Percentiles rank a stretch among this genome's conserved stretches.
phyloP scores from a whole-genome alignment of 1,139 yeast species.

The Geotrichum phurueaensis region DNA sequence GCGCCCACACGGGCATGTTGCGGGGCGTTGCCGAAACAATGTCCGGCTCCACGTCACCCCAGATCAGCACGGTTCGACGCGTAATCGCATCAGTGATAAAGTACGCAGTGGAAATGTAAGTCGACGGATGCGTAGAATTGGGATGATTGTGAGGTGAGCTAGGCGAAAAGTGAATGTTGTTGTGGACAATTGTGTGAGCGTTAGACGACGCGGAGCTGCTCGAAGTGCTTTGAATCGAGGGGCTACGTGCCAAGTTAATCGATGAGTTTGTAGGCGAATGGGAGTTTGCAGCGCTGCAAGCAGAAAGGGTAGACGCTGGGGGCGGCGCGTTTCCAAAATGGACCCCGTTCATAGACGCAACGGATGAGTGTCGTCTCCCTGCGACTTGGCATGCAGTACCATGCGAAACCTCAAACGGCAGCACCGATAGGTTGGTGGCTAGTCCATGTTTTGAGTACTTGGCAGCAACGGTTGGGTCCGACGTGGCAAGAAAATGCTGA shows the following conservation, averaged over 20 bases:
- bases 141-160: constrained; percentile 22
- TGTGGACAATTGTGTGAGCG: neutral
- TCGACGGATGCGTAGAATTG: constrained; percentile 24
- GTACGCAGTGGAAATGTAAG: constrained; percentile 48
- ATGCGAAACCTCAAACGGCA: constrained; percentile 16
- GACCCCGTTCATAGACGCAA: constrained; percentile 3
- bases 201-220: neutral
- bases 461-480: constrained; percentile 1
- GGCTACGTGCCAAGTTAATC: neutral
- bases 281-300: neutral
- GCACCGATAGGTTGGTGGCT: constrained; percentile 17
- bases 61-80: constrained; percentile 45
- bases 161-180: constrained; percentile 5
- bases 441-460: constrained; percentile 1
- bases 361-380: constrained; percentile 13
- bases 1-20: constrained; percentile 53
- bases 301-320: neutral
- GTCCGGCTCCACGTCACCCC: constrained; percentile 83
- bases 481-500: neutral
- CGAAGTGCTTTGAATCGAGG: neutral
- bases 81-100: constrained; percentile 40
- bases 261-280: constrained; percentile 2
- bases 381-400: constrained; percentile 14
- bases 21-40: constrained; percentile 39
- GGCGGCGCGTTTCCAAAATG: neutral